Percentiles rank a stretch among this genome's conserved stretches.
Conservation (phyloP, 805 yeast genomes). For the Saccharomycopsis vini region DNA sequence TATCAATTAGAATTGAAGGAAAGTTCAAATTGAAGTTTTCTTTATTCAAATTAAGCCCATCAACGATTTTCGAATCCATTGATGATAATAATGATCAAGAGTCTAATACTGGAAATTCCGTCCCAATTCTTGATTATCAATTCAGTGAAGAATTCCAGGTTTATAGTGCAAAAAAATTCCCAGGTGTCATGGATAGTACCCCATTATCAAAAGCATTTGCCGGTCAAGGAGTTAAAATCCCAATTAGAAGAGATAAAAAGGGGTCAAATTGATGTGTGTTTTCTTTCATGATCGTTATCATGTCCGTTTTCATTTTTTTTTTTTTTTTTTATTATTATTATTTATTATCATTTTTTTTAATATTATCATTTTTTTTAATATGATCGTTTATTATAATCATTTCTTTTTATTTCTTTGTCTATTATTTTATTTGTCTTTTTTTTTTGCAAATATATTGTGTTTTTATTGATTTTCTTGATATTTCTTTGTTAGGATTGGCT, state of each 20-base stretch:
- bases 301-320: background rate
- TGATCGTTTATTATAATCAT: too few relatives aligned
- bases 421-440: too few relatives aligned
- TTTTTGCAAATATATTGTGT: too few relatives aligned
- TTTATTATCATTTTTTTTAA: background rate
- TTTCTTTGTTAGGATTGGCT: too few relatives aligned
- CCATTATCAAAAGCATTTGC: constrained; percentile 33
- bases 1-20: constrained; percentile 36
- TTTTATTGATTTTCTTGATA: too few relatives aligned
- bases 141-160: constrained; percentile 31
- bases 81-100: constrained; percentile 3
- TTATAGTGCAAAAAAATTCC: constrained; percentile 36
- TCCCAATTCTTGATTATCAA: constrained; percentile 22
- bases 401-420: too few relatives aligned
- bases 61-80: constrained; percentile 17
- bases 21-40: constrained; percentile 31
- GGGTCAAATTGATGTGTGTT: constrained; percentile 12
- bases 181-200: constrained; percentile 36
- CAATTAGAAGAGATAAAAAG: constrained; percentile 29
- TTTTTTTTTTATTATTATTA: background rate
- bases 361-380: background rate
- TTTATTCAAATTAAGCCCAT: constrained; percentile 27
- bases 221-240: constrained; percentile 35
- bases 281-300: too few relatives aligned
- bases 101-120: constrained; percentile 16